Conservation (phyloP, 495 filamentous ascomycete species). For the Xeromyces bisporus region DNA sequence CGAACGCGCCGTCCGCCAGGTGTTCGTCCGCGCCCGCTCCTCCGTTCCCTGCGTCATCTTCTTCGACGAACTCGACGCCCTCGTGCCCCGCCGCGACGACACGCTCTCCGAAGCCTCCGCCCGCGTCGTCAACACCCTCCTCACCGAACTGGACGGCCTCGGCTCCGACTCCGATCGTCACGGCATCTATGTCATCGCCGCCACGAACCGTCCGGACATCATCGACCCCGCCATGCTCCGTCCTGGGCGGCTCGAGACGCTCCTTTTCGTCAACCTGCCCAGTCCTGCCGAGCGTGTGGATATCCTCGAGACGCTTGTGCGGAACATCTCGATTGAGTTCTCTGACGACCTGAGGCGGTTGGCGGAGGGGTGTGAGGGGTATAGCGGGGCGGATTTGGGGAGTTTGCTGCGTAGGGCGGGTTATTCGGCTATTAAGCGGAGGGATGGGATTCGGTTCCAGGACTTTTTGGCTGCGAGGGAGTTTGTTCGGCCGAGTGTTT, state of each 20-base stretch:
- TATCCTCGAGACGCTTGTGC: constrained; percentile 63
- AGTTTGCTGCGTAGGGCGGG: constrained; percentile 63
- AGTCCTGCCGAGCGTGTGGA: constrained; percentile 62
- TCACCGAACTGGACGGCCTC: constrained; percentile 91
- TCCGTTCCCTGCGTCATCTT: constrained; percentile 88
- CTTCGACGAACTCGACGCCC: constrained; percentile 91
- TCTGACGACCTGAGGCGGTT: constrained; percentile 32
- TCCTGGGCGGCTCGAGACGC: constrained; percentile 75
- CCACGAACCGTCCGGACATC: constrained; percentile 89
- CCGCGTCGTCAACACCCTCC: constrained; percentile 84
- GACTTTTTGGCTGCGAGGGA: constrained; percentile 65
- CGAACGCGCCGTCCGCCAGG: constrained; percentile 80
- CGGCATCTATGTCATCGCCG: constrained; percentile 89
- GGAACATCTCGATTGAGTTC: constrained; percentile 40
- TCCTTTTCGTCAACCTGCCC: constrained; percentile 81
- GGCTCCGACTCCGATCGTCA: constrained; percentile 49
- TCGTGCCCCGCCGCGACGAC: constrained; percentile 73
- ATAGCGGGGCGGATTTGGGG: constrained; percentile 77
- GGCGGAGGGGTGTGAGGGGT: constrained; percentile 64
- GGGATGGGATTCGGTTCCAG: constrained; percentile 38
- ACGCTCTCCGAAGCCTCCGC: constrained; percentile 66
- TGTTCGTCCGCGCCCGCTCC: constrained; percentile 76
- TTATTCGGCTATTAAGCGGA: constrained; percentile 53
- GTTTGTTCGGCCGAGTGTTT: constrained; percentile 67
- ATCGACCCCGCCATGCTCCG: constrained; percentile 93